Evolutionary conservation across 73 alveolate genomes (phyloP), one percentile per base, ranked within the genome.

Genomic region (Paramecium tetraurelia): DNA sequence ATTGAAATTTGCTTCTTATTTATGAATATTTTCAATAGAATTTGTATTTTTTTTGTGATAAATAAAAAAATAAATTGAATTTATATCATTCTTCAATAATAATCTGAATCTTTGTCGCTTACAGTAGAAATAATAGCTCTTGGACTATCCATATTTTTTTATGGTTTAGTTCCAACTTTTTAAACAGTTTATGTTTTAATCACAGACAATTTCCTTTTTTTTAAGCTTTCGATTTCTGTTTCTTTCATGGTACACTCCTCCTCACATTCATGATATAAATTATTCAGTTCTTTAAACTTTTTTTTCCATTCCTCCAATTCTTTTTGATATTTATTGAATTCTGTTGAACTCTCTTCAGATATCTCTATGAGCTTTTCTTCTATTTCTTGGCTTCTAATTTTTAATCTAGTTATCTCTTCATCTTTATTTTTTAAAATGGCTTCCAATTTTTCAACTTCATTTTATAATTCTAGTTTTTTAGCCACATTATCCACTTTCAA

Each of bases 201-300:
- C 8, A 63, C 84, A 12, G 84, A 63, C 7, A 63, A 20, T 72
- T 72, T 72, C 8, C 59, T 72, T 29, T 72, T 72, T 72, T 72
- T 72, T 12, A 72, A 35, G 18, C 86, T 72, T 72, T 72, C 86
- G n/a, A 72, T 72, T 38, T 72, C 86, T 35, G 86, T 40, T 72
- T 72, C 57, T n/a, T 72, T 72, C 86, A 72, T 72, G 2, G 59
- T 72, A 36, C 57, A 72, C 6, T 72, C 86, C 40, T 72, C 86
- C 40, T 72, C 40, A 20, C 59, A 36, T 36, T 72, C 86, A 33
- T 72, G 86, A 72, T 29, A 72, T 40, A 36, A 10, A n/a, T 72
- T 72, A 38, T 72, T 72, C 10, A 72, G 46, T 36, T 72, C 86
- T 21, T 40, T 72, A 38, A 72, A 72, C 46, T 72, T 72, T 40